Base-by-base conservation (phyloP, 1,139 yeast species). In the Kodamaea arcana region DNA sequence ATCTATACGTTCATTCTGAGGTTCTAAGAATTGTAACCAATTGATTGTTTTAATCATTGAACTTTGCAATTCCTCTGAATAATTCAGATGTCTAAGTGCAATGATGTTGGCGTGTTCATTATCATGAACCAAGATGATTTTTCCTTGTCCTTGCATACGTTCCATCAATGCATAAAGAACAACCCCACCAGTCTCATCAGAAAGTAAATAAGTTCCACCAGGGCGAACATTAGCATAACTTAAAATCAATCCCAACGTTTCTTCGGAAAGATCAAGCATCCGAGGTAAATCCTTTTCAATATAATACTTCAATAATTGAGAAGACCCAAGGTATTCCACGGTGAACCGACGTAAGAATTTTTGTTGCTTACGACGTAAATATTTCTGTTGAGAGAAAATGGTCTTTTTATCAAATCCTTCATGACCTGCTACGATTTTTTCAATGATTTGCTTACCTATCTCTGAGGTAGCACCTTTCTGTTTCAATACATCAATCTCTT, bases 121-220 rank as follows among this genome's bases (percentile, higher is more conserved):
- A 51, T 90, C 98, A 59, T 92, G 97, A 3, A 83, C 69, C 21
- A 86, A 72, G 3, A 87, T 73, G 31, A 94, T 78, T 9, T 78
- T 67, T 12, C 97, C 98, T 32, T 78, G 64, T 3, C 92, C 87
- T 37, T 78, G 79, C 94, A 92, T 85, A 51, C 97, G 71, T 54
- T 94, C 98, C 63, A 92, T 58, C 72, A 94, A 67, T 4, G 94
- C 86, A 43, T 85, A 85, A 3, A 85, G 76, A 2, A 92, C 58
- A 14, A 90, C 69, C 2, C 97, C 97, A 21, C 95, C 88, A 18
- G 95, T 83, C 51, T 92, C 98, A 54, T 92, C 99, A 36, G 87
- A 72, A 4, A 92, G 82, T 23, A 92, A 65, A 52, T 92, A 94
- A 37, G 73, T 79, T 1, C 98, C 97, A 8, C 95, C 95, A 0